Percentiles rank a stretch among this genome's conserved stretches.
These are phyloP conservation scores for Adansonia grandidieri DNA, from an alignment of 441 rosid species.

Conservation along the genomic window DNA sequence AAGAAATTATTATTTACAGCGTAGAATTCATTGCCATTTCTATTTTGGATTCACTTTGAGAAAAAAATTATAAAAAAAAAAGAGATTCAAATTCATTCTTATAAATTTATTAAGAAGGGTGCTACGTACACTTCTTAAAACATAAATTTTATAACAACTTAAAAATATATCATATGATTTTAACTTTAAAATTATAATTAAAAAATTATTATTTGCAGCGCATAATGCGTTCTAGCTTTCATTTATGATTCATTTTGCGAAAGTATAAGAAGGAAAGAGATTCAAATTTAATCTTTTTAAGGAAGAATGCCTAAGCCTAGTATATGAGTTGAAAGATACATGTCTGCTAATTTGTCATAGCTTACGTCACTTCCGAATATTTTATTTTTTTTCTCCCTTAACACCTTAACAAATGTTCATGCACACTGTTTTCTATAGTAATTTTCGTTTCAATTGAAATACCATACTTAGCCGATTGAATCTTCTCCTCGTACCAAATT, in stretches of 20 bases:
- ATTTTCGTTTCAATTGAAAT: not conserved
- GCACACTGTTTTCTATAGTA: not conserved
- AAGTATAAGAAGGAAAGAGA: not conserved
- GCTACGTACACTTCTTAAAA: too few species aligned
- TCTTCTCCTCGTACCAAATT: not conserved
- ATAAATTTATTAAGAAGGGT: not conserved
- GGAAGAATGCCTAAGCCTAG: not conserved
- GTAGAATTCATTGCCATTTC: too few species aligned
- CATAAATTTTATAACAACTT: too few species aligned
- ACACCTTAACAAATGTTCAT: not conserved
- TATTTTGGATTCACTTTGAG: too few species aligned
- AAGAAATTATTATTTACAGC: too few species aligned
- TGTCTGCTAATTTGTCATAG: not conserved
- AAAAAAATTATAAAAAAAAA: too few species aligned
- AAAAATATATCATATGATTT: too few species aligned
- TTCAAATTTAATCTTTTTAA: not conserved
- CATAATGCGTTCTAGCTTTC: not conserved
- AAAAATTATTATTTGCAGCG: not conserved
- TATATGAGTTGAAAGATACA: too few species aligned
- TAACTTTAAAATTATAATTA: too few species aligned
- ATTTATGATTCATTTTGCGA: not conserved
- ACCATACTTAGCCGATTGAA: not conserved
- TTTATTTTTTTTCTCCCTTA: too few species aligned
- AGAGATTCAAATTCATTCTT: not conserved
- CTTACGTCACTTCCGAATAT: not conserved